A percentile compares a stretch with the other conserved stretches of the same genome.
Conservation (phyloP, 345 rosid genomes). For the Syzygium grande region DNA sequence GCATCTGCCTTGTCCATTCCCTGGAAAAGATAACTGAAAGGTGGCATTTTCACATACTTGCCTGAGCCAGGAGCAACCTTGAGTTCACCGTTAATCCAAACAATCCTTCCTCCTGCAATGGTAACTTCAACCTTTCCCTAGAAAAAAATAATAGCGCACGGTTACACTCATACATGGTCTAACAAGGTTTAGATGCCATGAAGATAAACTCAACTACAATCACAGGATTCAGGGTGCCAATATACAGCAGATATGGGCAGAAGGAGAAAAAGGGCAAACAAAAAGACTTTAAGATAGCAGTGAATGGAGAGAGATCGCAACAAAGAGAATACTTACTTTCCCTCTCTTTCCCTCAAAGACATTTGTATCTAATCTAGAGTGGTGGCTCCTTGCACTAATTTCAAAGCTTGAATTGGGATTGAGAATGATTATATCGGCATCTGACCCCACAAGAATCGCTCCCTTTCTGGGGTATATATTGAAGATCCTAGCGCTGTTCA, state of each 20-base stretch:
- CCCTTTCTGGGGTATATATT: slow-evolving; percentile 91
- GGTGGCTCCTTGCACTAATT: slow-evolving; percentile 69
- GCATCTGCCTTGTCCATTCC: slow-evolving; percentile 83
- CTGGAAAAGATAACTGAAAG: slow-evolving; percentile 67
- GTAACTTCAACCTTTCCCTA: slow-evolving; percentile 98
- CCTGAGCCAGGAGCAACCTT: slow-evolving; percentile 71
- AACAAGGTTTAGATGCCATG: background rate
- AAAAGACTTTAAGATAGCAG: background rate
- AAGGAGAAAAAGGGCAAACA: background rate
- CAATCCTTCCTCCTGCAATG: slow-evolving; percentile 76
- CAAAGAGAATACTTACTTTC: slow-evolving; percentile 38
- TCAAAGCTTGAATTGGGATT: slow-evolving; percentile 79
- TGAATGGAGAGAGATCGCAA: background rate
- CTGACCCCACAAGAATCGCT: slow-evolving; percentile 87
- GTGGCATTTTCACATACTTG: slow-evolving; percentile 63
- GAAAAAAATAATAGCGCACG: background rate
- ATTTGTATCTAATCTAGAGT: slow-evolving; percentile 82
- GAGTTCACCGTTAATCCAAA: slow-evolving; percentile 74
- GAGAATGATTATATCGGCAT: slow-evolving; percentile 89
- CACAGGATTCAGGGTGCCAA: background rate
- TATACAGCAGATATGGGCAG: background rate
- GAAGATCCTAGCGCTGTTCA: slow-evolving; percentile 81
- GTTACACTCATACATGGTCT: background rate
- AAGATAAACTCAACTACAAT: background rate
- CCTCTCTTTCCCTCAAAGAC: slow-evolving; percentile 76